Evolutionary conservation across 805 yeast species (phyloP).

Genomic region (Ascoidea tarda): DNA sequence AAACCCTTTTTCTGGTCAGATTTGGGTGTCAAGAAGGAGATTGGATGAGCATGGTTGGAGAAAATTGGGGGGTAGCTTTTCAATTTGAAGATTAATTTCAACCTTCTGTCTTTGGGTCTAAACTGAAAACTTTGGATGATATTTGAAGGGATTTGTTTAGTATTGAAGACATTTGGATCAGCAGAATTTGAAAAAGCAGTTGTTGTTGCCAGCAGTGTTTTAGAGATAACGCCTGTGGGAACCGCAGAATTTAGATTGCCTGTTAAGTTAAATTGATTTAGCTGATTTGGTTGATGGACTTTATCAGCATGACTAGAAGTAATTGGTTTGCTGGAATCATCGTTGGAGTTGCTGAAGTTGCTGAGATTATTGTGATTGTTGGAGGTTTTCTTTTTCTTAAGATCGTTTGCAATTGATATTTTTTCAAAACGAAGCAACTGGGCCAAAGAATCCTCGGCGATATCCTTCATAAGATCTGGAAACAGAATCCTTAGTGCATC

Average conservation of each 20-base stretch:
- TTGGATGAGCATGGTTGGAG: neutral
- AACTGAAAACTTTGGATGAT: too few relatives aligned
- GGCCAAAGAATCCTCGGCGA: neutral
- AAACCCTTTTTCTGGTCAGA: slow-evolving; percentile 49
- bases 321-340: neutral
- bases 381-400: neutral
- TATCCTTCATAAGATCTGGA: neutral
- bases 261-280: too few relatives aligned
- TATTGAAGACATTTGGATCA: too few relatives aligned
- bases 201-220: too few relatives aligned
- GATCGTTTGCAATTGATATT: too few relatives aligned
- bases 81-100: neutral
- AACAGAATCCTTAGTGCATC: neutral
- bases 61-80: neutral
- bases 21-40: neutral
- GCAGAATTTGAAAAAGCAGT: too few relatives aligned
- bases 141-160: too few relatives aligned
- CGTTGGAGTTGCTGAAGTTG: too few relatives aligned
- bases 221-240: too few relatives aligned
- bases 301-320: too few relatives aligned
- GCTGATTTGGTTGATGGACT: too few relatives aligned
- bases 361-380: neutral
- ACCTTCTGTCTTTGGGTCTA: neutral
- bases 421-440: neutral
- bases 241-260: too few relatives aligned